phyloP scores from a whole-genome alignment of 2,329 filamentous ascomycete species.

The Ciborinia camelliae region DNA sequence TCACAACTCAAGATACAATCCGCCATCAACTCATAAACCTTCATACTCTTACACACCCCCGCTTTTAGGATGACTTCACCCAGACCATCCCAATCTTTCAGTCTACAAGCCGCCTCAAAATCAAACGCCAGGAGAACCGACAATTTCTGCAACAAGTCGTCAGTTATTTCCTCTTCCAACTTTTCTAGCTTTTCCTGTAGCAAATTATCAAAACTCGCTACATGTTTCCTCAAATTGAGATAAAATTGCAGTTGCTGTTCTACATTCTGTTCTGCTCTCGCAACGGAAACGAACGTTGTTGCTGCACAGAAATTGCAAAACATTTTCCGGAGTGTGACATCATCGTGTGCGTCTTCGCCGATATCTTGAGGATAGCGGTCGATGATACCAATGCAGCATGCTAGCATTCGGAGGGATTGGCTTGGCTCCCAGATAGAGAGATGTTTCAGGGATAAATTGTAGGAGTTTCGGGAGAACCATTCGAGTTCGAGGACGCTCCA shows the following conservation, averaged over 20 bases:
- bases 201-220: constrained; percentile 53
- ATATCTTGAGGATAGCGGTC: constrained; percentile 49
- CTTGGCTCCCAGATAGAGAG: constrained; percentile 53
- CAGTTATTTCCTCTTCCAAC: constrained; percentile 44
- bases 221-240: constrained; percentile 55
- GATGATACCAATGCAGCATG: constrained; percentile 51
- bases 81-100: constrained; percentile 67
- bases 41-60: constrained; percentile 43
- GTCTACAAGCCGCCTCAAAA: constrained; percentile 68
- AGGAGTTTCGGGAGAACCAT: constrained; percentile 81
- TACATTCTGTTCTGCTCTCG: constrained; percentile 49
- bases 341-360: constrained; percentile 41
- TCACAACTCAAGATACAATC: constrained; percentile 59
- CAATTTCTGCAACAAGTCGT: constrained; percentile 59
- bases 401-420: constrained; percentile 55
- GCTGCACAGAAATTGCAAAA: constrained; percentile 69
- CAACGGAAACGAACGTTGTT: constrained; percentile 50
- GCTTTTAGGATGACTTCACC: constrained; percentile 55
- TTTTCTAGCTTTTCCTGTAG: constrained; percentile 42
- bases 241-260: constrained; percentile 59
- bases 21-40: constrained; percentile 60
- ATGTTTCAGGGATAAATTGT: constrained; percentile 69
- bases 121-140: constrained; percentile 70
- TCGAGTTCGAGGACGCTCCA: constrained; percentile 67
- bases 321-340: constrained; percentile 57